These are phyloP conservation scores for Phallus indusiatus DNA, from an alignment of 768 basidiomycete genomes.

Conservation along the genomic window DNA sequence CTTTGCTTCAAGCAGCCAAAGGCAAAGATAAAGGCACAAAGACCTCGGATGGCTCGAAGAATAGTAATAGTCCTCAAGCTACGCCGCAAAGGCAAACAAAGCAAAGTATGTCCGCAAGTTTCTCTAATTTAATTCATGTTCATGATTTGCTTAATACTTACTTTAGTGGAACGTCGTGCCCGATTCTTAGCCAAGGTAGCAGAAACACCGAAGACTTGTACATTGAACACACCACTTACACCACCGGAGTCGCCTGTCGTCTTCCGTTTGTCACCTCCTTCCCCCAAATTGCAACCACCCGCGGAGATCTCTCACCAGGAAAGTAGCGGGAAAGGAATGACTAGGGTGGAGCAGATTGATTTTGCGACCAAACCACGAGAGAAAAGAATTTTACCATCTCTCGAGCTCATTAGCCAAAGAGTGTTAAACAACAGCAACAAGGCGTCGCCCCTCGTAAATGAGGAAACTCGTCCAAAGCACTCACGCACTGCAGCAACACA, in stretches of 20 bases:
- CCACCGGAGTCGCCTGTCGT: constrained; percentile 63
- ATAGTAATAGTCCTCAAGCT: constrained; percentile 40
- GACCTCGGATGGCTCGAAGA: neutral
- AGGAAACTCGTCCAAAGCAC: constrained; percentile 13
- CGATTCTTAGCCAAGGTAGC: constrained; percentile 66
- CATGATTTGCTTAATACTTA: neutral
- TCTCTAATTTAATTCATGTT: neutral
- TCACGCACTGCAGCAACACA: constrained; percentile 4
- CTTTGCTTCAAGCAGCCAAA: constrained; percentile 49
- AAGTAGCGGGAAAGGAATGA: constrained; percentile 18
- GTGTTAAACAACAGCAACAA: too few species aligned
- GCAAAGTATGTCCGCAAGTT: constrained; percentile 31
- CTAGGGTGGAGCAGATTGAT: constrained; percentile 58
- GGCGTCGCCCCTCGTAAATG: constrained; percentile 3
- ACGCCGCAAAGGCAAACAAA: constrained; percentile 63
- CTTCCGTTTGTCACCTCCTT: constrained; percentile 61
- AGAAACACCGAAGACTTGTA: constrained; percentile 55
- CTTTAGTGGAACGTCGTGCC: constrained; percentile 59
- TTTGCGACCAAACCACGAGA: constrained; percentile 30
- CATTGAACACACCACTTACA: constrained; percentile 48
- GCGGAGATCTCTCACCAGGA: constrained; percentile 47
- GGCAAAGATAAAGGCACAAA: constrained; percentile 45
- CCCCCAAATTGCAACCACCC: constrained; percentile 57
- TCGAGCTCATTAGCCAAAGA: too few species aligned
- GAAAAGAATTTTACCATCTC: constrained; percentile 12